Evolutionary conservation across 805 yeast species (phyloP).

Genomic region (Saturnispora gosingensis): DNA sequence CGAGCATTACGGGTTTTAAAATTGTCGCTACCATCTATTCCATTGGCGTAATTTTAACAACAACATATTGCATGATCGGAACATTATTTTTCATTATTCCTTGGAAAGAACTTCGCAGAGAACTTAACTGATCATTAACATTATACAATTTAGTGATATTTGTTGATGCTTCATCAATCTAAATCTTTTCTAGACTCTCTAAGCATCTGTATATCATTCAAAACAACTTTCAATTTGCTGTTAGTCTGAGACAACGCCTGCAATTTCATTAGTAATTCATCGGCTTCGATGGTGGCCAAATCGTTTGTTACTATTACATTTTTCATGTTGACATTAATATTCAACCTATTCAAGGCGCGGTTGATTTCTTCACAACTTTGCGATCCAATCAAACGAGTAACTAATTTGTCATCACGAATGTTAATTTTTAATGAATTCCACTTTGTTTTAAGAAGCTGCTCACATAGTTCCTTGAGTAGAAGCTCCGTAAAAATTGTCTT

Average conservation of each 20-base stretch:
- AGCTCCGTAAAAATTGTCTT: neutral
- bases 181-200: neutral
- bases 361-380: neutral
- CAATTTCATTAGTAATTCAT: neutral
- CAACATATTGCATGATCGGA: conserved; percentile 33
- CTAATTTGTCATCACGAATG: neutral
- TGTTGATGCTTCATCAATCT: neutral
- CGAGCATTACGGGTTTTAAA: conserved; percentile 47
- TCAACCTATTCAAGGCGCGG: neutral
- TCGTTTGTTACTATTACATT: neutral
- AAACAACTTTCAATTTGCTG: neutral
- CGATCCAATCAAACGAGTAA: neutral
- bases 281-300: neutral
- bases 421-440: neutral
- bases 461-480: neutral
- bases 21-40: conserved; percentile 58
- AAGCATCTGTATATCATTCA: neutral
- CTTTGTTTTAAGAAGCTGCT: neutral
- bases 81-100: conserved; percentile 28
- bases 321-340: conserved; percentile 1
- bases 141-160: neutral
- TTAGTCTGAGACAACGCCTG: neutral
- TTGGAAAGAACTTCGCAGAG: conserved; percentile 6
- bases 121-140: neutral
- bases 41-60: conserved; percentile 37